Percentiles rank a stretch among this genome's conserved stretches.
Conservation (phyloP, 2,329 filamentous ascomycete genomes). For the Graphiopsis chlorocephala region DNA sequence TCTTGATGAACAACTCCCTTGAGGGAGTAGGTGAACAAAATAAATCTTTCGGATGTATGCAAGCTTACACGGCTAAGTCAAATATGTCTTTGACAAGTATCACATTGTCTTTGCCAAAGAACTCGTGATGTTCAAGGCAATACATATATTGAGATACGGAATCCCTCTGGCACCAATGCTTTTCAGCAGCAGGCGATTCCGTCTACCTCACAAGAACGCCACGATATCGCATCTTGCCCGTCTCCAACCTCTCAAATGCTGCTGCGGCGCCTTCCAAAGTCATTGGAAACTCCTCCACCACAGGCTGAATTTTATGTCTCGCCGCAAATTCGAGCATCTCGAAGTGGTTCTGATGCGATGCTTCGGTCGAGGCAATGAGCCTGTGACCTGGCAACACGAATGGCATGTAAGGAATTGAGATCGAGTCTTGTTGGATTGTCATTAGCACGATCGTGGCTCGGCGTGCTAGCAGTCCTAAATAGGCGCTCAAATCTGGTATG, state of each 20-base stretch:
- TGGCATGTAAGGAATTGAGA: constrained; percentile 34
- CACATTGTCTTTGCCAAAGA: background rate
- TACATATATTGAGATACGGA: background rate
- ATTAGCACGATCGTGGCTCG: constrained; percentile 35
- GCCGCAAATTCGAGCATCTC: constrained; percentile 47
- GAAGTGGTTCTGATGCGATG: constrained; percentile 31
- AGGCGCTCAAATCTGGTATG: constrained; percentile 26
- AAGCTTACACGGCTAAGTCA: background rate
- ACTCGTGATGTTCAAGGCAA: too few relatives aligned
- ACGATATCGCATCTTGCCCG: constrained; percentile 46
- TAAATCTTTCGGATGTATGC: background rate
- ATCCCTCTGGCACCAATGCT: background rate
- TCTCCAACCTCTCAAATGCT: constrained; percentile 42
- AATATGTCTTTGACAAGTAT: background rate
- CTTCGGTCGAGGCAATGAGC: constrained; percentile 35
- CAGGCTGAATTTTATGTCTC: constrained; percentile 43
- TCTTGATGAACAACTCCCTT: background rate
- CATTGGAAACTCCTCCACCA: constrained; percentile 45
- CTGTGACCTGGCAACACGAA: constrained; percentile 35
- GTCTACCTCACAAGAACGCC: constrained; percentile 35
- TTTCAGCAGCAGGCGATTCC: background rate
- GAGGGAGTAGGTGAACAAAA: background rate
- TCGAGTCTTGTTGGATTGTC: constrained; percentile 33
- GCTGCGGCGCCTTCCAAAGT: constrained; percentile 38
- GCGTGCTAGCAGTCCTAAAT: constrained; percentile 31